Percentiles rank a stretch among this genome's conserved stretches.
These are phyloP conservation scores for Debaryomycetaceae sp. DNA, from an alignment of 1,139 yeast species.

Conservation along the genomic window DNA sequence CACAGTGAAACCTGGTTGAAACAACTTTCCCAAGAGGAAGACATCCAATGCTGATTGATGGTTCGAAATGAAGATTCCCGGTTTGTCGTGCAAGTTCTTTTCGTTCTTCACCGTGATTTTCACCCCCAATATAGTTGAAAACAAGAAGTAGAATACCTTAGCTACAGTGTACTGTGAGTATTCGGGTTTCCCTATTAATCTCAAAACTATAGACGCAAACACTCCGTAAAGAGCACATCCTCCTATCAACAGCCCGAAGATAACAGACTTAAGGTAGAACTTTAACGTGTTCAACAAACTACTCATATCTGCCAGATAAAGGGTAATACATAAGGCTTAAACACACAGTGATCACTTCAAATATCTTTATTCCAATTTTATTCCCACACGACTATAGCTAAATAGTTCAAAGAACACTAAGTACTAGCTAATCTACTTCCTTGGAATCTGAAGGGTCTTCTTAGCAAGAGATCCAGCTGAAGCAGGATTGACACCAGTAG, in stretches of 20 bases:
- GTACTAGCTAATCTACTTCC: background rate
- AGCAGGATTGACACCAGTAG: slow-evolving; percentile 64
- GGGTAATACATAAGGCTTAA: background rate
- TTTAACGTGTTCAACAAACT: slow-evolving; percentile 27
- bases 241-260: slow-evolving; percentile 52
- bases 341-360: background rate
- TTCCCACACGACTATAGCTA: background rate
- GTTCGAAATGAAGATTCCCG: slow-evolving; percentile 83
- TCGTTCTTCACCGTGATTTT: slow-evolving; percentile 63
- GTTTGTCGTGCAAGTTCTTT: slow-evolving; percentile 52
- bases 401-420: background rate
- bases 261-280: slow-evolving; percentile 52
- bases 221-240: slow-evolving; percentile 75
- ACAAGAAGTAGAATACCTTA: slow-evolving; percentile 63
- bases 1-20: slow-evolving; percentile 87
- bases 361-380: background rate
- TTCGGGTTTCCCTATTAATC: slow-evolving; percentile 70
- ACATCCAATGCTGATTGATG: slow-evolving; percentile 92
- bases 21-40: slow-evolving; percentile 70
- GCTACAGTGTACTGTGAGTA: slow-evolving; percentile 91
- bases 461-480: slow-evolving; percentile 52
- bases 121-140: slow-evolving; percentile 63
- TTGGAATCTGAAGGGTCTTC: slow-evolving; percentile 12
- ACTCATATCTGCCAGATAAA: slow-evolving; percentile 1
- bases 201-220: slow-evolving; percentile 62